A percentile compares a stretch with the other conserved stretches of the same genome.
These are phyloP conservation scores for Lipomyces chichibuensis DNA, from an alignment of 805 yeast genomes.

Conservation along the genomic window DNA sequence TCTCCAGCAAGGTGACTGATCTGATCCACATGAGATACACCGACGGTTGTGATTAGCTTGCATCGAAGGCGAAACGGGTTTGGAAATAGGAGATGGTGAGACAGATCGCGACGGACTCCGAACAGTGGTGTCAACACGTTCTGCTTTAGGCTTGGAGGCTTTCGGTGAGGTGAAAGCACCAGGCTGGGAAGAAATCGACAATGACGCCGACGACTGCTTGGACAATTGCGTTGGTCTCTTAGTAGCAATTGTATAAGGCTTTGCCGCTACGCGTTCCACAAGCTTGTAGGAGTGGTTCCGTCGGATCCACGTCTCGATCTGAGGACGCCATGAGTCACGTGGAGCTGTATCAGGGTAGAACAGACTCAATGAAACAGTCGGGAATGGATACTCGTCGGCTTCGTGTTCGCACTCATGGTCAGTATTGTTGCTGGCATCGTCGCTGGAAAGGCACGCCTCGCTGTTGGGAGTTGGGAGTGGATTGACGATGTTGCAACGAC, in stretches of 20 bases:
- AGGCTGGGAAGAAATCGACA: conserved; percentile 8
- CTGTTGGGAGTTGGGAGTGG: conserved; percentile 30
- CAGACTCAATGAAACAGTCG: conserved; percentile 28
- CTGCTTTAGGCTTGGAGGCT: conserved; percentile 5
- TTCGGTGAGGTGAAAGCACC: conserved; percentile 6
- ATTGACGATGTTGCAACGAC: conserved; percentile 4
- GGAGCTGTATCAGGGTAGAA: conserved; percentile 48
- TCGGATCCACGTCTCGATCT: conserved; percentile 46
- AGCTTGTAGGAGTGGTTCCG: conserved; percentile 42
- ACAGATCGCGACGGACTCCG: conserved; percentile 18
- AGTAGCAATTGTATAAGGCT: conserved; percentile 18
- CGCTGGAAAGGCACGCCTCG: conserved; percentile 29
- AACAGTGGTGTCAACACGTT: conserved; percentile 14
- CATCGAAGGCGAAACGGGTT: conserved; percentile 17
- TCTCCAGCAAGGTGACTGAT: conserved; percentile 97
- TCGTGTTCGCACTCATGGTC: conserved; percentile 16
- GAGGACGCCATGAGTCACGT: conserved; percentile 45
- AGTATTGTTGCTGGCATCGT: conserved; percentile 22
- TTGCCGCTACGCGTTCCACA: conserved; percentile 14
- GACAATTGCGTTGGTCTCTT: neutral
- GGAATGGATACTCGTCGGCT: conserved; percentile 29
- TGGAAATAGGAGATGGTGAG: conserved; percentile 24
- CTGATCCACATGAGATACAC: conserved; percentile 88
- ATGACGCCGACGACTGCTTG: neutral
- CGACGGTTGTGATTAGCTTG: conserved; percentile 46